These are phyloP conservation scores for Claviceps cyperi DNA, from an alignment of 2,329 filamentous ascomycete species.

Conservation along the genomic window DNA sequence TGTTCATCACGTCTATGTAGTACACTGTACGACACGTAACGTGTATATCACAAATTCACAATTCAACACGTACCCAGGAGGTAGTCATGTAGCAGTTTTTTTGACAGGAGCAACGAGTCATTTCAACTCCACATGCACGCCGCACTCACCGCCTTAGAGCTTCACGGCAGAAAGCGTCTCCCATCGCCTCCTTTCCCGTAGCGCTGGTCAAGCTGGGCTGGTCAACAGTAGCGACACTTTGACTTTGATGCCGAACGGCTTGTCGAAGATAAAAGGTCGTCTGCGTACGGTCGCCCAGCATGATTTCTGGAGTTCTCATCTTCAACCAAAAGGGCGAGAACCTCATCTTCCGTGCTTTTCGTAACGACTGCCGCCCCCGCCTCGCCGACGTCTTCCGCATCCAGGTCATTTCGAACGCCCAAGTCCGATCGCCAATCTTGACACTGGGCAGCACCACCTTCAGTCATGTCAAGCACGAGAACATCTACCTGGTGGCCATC, in stretches of 20 bases:
- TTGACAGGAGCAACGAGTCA: too few species aligned
- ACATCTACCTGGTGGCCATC: slow-evolving; percentile 93
- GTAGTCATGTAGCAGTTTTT: too few species aligned
- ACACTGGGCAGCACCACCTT: slow-evolving; percentile 97
- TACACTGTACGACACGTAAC: too few species aligned
- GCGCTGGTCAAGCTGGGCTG: neutral
- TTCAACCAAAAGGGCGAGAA: slow-evolving; percentile 99
- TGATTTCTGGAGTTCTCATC: slow-evolving; percentile 93
- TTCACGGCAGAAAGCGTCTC: slow-evolving; percentile 4
- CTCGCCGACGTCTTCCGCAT: slow-evolving; percentile 97
- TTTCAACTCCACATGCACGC: neutral
- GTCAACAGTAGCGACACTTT: neutral
- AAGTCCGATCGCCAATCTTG: slow-evolving; percentile 92
- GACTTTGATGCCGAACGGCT: neutral
- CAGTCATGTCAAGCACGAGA: slow-evolving; percentile 98
- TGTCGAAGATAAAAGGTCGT: neutral
- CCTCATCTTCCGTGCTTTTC: slow-evolving; percentile 97
- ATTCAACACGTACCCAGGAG: too few species aligned
- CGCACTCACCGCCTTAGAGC: slow-evolving; percentile 5
- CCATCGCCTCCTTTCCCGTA: neutral
- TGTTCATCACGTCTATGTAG: too few species aligned
- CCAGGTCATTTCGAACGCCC: slow-evolving; percentile 95
- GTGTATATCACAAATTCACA: too few species aligned
- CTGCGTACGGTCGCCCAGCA: slow-evolving; percentile 29
- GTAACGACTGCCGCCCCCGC: slow-evolving; percentile 92